Percentiles rank a stretch among this genome's conserved stretches.
Conservation (phyloP, 2,329 filamentous ascomycete genomes). For the Malbranchea cinnamomea region DNA sequence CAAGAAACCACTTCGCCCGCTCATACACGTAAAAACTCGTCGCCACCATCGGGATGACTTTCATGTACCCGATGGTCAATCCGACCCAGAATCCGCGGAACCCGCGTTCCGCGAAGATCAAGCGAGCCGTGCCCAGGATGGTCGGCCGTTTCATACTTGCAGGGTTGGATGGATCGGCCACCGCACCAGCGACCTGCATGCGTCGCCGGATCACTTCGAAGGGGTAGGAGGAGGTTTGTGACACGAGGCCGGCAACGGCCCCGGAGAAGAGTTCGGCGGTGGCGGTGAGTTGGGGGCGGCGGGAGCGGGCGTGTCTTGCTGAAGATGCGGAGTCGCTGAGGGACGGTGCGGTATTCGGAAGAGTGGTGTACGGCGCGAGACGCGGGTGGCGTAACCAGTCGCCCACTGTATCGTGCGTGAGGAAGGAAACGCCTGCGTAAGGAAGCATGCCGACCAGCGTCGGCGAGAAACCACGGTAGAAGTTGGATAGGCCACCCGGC, state of each 20-base stretch:
- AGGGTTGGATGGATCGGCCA: too few relatives aligned
- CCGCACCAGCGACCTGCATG: constrained; percentile 93
- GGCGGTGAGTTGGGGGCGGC: constrained; percentile 57
- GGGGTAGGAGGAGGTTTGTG: constrained; percentile 85
- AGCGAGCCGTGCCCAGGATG: constrained; percentile 61
- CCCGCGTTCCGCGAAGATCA: constrained; percentile 64
- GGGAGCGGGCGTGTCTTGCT: constrained; percentile 31
- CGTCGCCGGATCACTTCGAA: constrained; percentile 80
- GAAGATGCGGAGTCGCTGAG: constrained; percentile 18
- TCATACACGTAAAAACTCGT: constrained; percentile 55
- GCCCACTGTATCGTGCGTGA: constrained; percentile 81
- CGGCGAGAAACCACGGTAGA: constrained; percentile 85
- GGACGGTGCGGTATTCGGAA: constrained; percentile 52
- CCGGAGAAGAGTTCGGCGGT: constrained; percentile 80
- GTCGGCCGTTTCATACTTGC: constrained; percentile 62
- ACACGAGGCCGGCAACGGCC: constrained; percentile 72
- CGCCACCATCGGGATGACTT: constrained; percentile 80
- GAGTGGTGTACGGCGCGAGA: constrained; percentile 58
- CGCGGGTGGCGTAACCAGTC: constrained; percentile 61
- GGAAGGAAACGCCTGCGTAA: constrained; percentile 88
- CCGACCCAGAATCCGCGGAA: constrained; percentile 80
- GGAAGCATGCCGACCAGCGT: constrained; percentile 91
- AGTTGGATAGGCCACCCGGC: constrained; percentile 68
- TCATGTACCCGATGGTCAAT: constrained; percentile 85
- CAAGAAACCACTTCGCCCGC: constrained; percentile 47